Evolutionary conservation across 108 stramenopile genomes (phyloP).

Genomic region (Bacterosira constricta): DNA sequence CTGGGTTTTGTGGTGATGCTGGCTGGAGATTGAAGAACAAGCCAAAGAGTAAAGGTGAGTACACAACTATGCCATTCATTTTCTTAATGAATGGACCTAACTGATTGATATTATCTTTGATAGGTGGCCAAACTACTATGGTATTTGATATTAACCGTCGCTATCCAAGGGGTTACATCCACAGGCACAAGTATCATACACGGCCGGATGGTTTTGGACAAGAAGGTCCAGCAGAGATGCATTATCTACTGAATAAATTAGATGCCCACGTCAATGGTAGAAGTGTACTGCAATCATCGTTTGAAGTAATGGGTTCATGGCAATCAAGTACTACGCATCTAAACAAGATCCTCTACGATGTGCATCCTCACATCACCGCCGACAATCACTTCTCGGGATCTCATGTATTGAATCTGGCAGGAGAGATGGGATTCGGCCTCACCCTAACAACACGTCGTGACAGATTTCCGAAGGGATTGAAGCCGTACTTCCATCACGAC

Average conservation of each 20-base stretch:
- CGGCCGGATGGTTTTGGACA: not conserved
- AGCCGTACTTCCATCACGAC: not conserved
- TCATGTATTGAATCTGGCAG: not conserved
- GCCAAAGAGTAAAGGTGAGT: not conserved
- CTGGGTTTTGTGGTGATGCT: conserved; percentile 11
- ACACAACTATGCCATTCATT: not conserved
- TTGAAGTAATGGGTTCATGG: no score
- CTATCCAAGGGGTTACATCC: conserved; percentile 4
- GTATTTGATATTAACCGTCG: conserved; percentile 7
- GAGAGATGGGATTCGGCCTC: conserved; percentile 10
- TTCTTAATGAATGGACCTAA: not conserved
- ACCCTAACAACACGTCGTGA: conserved; percentile 9
- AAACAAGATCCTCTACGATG: conserved; percentile 5
- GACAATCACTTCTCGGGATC: conserved; percentile 28
- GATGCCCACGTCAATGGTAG: not conserved
- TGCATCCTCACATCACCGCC: not conserved
- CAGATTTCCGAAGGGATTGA: conserved; percentile 9
- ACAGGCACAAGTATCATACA: conserved; percentile 4
- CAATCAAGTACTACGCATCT: not conserved
- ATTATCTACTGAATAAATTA: not conserved
- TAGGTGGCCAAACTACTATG: conserved; percentile 20
- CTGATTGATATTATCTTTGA: not conserved
- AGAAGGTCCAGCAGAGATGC: conserved; percentile 9
- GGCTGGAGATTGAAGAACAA: conserved; percentile 2
- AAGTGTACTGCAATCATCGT: not conserved